Evolutionary conservation across 2,329 filamentous ascomycete genomes (phyloP).

Genomic region (Aspergillus fructus): DNA sequence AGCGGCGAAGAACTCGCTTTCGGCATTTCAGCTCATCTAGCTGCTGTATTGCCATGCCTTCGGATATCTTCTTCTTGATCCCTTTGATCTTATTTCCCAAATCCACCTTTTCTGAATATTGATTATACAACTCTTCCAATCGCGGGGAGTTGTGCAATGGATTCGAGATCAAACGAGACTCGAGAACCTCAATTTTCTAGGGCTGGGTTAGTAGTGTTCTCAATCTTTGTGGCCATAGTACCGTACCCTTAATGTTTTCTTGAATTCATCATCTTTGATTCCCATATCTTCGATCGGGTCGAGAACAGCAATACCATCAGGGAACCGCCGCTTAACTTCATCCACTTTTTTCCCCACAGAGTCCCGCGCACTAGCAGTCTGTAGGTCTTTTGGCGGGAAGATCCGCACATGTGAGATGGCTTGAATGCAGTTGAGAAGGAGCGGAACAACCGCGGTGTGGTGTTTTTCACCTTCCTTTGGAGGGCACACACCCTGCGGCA

Average conservation of each 20-base stretch:
- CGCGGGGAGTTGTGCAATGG: conserved; percentile 88
- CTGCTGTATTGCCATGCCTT: conserved; percentile 84
- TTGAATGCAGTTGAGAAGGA: conserved; percentile 81
- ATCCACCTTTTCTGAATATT: conserved; percentile 78
- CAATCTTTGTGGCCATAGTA: background rate
- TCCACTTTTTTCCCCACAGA: conserved; percentile 66
- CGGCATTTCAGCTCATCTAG: conserved; percentile 94
- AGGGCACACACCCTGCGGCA: conserved; percentile 63
- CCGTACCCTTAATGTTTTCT: conserved; percentile 71
- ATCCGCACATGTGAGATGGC: conserved; percentile 80
- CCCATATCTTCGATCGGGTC: conserved; percentile 97
- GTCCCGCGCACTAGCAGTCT: conserved; percentile 66
- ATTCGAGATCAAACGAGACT: conserved; percentile 84
- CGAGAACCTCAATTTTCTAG: conserved; percentile 93
- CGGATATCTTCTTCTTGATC: conserved; percentile 81
- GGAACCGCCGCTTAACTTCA: conserved; percentile 84
- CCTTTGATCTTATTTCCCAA: conserved; percentile 78
- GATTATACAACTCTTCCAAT: conserved; percentile 79
- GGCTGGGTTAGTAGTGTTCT: conserved; percentile 18
- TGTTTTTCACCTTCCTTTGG: conserved; percentile 62
- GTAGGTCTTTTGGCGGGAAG: conserved; percentile 76
- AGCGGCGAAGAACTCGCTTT: conserved; percentile 88
- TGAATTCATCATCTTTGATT: conserved; percentile 89
- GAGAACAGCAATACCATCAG: conserved; percentile 82
- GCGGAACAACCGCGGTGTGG: conserved; percentile 79